Evolutionary conservation across 1,284 basidiomycete genomes (phyloP).

Genomic region (Dichomitus squalens): DNA sequence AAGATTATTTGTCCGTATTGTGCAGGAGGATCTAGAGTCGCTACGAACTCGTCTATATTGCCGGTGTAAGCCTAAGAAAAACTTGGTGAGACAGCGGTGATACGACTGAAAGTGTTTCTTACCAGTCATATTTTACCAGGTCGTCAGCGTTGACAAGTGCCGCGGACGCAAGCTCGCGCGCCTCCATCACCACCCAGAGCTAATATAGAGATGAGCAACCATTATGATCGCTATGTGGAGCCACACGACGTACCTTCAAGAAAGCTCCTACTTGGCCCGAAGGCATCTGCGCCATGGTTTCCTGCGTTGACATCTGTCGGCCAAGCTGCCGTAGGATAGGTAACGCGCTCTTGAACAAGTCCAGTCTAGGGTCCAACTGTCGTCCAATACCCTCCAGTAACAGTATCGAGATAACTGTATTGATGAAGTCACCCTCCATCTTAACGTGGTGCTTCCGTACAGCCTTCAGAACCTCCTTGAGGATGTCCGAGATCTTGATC

Average conservation of each 20-base stretch:
- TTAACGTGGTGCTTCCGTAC: conserved; percentile 96
- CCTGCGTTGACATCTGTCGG: conserved; percentile 82
- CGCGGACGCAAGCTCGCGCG: conserved; percentile 80
- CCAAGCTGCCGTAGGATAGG: conserved; percentile 91
- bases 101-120: conserved; percentile 28
- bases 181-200: conserved; percentile 93
- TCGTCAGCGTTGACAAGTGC: conserved; percentile 80
- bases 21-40: conserved; percentile 3
- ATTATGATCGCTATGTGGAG: background rate
- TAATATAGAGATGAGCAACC: conserved; percentile 31
- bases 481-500: conserved; percentile 94
- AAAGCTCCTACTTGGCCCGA: conserved; percentile 78
- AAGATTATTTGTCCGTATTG: conserved; percentile 5
- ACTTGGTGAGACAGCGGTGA: background rate
- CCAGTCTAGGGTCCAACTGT: conserved; percentile 89
- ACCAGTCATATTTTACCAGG: conserved; percentile 78
- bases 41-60: conserved; percentile 23
- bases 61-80: conserved; percentile 34
- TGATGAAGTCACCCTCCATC: conserved; percentile 98
- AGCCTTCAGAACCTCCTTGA: conserved; percentile 86
- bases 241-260: conserved; percentile 62
- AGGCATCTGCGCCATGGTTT: conserved; percentile 66
- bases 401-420: conserved; percentile 94
- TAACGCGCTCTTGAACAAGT: conserved; percentile 90
- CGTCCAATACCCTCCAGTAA: conserved; percentile 96